Percentiles rank a stretch among this genome's conserved stretches.
Evolutionary conservation across 306 rosid genomes (phyloP).

Genomic region (Acacia confusa): DNA sequence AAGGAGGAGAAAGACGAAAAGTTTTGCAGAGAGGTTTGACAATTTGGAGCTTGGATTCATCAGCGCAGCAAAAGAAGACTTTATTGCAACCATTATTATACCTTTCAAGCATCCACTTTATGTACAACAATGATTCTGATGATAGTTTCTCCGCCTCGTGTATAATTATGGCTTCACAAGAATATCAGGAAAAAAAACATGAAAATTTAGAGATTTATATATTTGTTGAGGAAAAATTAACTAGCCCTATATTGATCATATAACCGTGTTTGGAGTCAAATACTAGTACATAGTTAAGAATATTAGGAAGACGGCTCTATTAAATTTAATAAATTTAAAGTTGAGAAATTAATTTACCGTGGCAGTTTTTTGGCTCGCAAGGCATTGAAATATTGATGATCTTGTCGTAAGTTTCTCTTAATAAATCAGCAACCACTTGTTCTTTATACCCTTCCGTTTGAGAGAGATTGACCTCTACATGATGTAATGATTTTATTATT

Average conservation of each 20-base stretch:
- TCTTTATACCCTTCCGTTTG: slow-evolving; percentile 75
- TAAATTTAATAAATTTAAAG: neutral
- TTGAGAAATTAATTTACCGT: slow-evolving; percentile 46
- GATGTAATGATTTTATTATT: slow-evolving; percentile 50
- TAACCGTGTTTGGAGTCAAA: no score
- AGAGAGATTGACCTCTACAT: slow-evolving; percentile 74
- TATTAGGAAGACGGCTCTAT: no score
- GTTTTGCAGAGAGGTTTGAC: slow-evolving; percentile 61
- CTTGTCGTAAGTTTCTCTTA: slow-evolving; percentile 52
- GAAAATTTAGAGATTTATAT: neutral
- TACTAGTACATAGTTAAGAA: no score
- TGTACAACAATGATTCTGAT: slow-evolving; percentile 58
- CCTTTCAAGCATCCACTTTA: slow-evolving; percentile 77
- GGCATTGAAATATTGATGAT: slow-evolving; percentile 35
- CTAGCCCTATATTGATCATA: no score
- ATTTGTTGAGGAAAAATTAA: no score
- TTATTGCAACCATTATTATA: slow-evolving; percentile 63
- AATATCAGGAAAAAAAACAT: neutral
- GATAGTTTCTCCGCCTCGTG: slow-evolving; percentile 76
- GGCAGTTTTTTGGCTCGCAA: slow-evolving; percentile 49
- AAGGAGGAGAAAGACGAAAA: slow-evolving; percentile 62
- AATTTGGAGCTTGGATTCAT: slow-evolving; percentile 67
- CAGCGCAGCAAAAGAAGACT: slow-evolving; percentile 87
- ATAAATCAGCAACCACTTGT: slow-evolving; percentile 69
- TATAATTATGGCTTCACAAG: slow-evolving; percentile 58